Base-by-base conservation (phyloP, 2,329 filamentous ascomycete genomes). In the Setomelanomma holmii region DNA sequence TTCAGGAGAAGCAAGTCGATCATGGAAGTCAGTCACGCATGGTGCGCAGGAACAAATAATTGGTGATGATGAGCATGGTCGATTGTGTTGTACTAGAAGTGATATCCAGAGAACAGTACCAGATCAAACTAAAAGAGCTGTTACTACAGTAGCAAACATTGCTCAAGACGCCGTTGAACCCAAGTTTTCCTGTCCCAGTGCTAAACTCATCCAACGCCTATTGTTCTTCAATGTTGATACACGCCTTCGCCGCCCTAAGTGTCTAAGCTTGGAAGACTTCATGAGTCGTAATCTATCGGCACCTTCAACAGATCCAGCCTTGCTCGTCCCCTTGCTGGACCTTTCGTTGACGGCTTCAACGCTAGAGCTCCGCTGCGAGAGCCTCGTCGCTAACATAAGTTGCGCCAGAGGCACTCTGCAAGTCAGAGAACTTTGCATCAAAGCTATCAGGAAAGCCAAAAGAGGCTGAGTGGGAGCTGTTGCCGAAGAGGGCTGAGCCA, bases 341-440 rank as follows among this genome's bases (percentile, higher is more conserved):
- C 59, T 55, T 57, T 51, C 61, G 59, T 51, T 59, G 60, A 68
- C 58, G 49, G 50, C 45, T 39, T 63, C 60, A 58, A 55, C 60
- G 64, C 66, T 72, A 72, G 64, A 67, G 56, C 63, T 73, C 67
- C 73, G 73, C 75, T 76, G 75, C 73, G 73, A 75, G 73, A 75
- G 70, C 73, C 75, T 71, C 76, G 78, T 80, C 78, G 78, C 78
- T 75, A 77, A 75, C 72, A 68, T 69, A 71, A 67, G 77, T 68
- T 73, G 73, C 78, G 78, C 78, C 75, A 75, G 72, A 75, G 75
- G 74, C 73, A 73, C 75, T 75, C 71, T 76, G 74, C 73, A 75
- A 70, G 67, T 75, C 72, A 68, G 72, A 73, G 72, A 69, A 65
- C 66, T 73, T 74, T 69, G 69, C 71, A 68, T 69, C 73, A 73